These are phyloP conservation scores for Lactifluus hygrophoroides DNA, from an alignment of 768 basidiomycete species.

Conservation along the genomic window DNA sequence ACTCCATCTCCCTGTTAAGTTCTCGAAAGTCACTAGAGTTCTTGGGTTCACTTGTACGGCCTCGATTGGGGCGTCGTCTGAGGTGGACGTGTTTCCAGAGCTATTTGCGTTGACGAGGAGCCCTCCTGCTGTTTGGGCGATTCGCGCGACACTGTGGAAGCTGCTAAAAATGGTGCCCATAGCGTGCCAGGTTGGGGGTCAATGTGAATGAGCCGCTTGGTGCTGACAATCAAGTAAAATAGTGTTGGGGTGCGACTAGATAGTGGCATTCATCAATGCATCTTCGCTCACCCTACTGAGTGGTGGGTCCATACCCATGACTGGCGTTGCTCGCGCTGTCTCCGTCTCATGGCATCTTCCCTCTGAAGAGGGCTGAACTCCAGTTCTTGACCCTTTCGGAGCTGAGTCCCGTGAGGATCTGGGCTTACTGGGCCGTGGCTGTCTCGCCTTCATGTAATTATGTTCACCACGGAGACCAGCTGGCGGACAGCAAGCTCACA, in stretches of 20 bases:
- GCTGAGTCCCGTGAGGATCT: constrained; percentile 32
- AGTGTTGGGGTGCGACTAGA: no score
- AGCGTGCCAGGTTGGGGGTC: neutral
- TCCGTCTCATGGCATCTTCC: constrained; percentile 37
- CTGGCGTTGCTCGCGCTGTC: constrained; percentile 64
- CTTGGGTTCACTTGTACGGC: constrained; percentile 1
- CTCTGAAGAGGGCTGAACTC: constrained; percentile 26
- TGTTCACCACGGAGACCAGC: constrained; percentile 24
- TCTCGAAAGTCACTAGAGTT: neutral
- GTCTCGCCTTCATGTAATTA: constrained; percentile 68
- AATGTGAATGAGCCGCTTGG: no score
- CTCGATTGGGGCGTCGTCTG: constrained; percentile 1
- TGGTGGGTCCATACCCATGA: constrained; percentile 64
- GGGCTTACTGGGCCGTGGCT: constrained; percentile 42
- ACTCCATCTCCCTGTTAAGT: constrained; percentile 7
- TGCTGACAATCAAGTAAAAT: no score
- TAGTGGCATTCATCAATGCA: constrained; percentile 65
- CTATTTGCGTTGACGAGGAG: constrained; percentile 7
- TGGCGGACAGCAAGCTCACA: no score
- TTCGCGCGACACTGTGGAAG: neutral
- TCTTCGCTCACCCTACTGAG: constrained; percentile 59
- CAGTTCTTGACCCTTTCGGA: constrained; percentile 47
- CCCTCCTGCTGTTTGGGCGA: neutral
- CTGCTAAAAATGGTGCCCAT: constrained; percentile 7
- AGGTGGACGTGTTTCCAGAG: neutral